Evolutionary conservation across 768 basidiomycete genomes (phyloP), one percentile per base, ranked within the genome.

Genomic region (Hygrocybe punicea): DNA sequence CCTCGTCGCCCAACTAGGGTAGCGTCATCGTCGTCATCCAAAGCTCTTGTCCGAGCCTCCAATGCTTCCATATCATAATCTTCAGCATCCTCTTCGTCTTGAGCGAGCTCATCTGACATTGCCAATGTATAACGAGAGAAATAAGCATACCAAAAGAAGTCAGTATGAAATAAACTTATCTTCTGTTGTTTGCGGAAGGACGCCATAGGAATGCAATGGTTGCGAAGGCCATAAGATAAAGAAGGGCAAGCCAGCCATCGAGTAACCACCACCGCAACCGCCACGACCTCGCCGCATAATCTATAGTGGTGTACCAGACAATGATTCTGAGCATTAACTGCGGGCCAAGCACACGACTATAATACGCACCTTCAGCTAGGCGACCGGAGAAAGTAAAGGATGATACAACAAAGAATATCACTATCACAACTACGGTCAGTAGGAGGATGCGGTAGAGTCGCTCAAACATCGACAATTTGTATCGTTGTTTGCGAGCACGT

Each of bases 31-130:
- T 84, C 81, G 3, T 87, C 85, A 25, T 81, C 81, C 29, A 78
- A 75, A 13, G 72, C 70, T 33, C 75, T 69, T 2, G 78, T 77
- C 34, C 86, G 84, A 51, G 65, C 73, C 62, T 85, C 82, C 53
- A 94, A 76, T 13, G 87, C 77, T 63, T 93, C 93, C 24, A 92
- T 77, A 65, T 94, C 93, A 64, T 93, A 95, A 67, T 94, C 89
- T 67, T 97, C 91, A 0, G 92, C 95, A 62, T 95, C 94, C 64
- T 89, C 87, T 66, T 95, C 93, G 65, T 94, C 89, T 73, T 95
- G 93, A 23, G 97, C 93, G 52, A 98, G 73, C 75, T 99, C 97
- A 61, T 98, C 95, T 23, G 92, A 95, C 89, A 98, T 94, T 35
- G 93, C 86, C 59, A 99, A 84, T 69, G 88, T 90, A 62, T 67